Percentiles rank a stretch among this genome's conserved stretches.
Evolutionary conservation across 192 early-diverging fungal species (phyloP).

Genomic region (Mortierella antarctica): DNA sequence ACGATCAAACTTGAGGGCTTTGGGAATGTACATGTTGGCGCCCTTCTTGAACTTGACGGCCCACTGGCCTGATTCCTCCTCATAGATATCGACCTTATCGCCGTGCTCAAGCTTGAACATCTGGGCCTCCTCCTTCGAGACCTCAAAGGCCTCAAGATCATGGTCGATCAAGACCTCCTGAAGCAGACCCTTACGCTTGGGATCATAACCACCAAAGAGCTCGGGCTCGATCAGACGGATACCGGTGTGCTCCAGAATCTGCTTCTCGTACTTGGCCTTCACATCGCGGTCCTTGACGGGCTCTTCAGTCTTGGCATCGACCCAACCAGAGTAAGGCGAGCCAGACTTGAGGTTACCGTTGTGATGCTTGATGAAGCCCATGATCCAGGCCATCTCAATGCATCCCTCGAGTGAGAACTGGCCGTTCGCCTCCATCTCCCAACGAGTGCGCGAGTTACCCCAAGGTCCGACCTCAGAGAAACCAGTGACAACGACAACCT

Average conservation of each 20-base stretch:
- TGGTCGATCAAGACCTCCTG: conserved; percentile 91
- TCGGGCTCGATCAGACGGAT: conserved; percentile 91
- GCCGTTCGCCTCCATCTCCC: conserved; percentile 95
- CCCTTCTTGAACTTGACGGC: conserved; percentile 88
- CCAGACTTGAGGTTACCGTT: conserved; percentile 85
- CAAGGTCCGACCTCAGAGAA: conserved; percentile 95
- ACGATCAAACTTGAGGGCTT: conserved; percentile 92
- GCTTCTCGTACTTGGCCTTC: conserved; percentile 90
- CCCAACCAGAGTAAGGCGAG: conserved; percentile 89
- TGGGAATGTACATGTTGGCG: conserved; percentile 89
- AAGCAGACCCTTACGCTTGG: conserved; percentile 83
- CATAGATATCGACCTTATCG: conserved; percentile 79
- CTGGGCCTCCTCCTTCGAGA: conserved; percentile 85
- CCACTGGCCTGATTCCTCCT: conserved; percentile 74
- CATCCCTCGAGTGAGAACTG: conserved; percentile 91
- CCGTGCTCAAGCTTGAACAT: conserved; percentile 87
- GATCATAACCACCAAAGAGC: conserved; percentile 89
- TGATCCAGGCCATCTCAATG: conserved; percentile 98
- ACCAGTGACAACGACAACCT: conserved; percentile 92
- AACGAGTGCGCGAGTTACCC: conserved; percentile 91
- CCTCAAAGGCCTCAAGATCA: conserved; percentile 90
- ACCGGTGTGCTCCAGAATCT: conserved; percentile 91
- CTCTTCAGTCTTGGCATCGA: conserved; percentile 86
- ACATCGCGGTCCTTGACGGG: conserved; percentile 88
- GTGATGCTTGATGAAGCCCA: conserved; percentile 93